These are phyloP conservation scores for Beverwykella pulmonaria DNA, from an alignment of 495 filamentous ascomycete species.

Conservation along the genomic window DNA sequence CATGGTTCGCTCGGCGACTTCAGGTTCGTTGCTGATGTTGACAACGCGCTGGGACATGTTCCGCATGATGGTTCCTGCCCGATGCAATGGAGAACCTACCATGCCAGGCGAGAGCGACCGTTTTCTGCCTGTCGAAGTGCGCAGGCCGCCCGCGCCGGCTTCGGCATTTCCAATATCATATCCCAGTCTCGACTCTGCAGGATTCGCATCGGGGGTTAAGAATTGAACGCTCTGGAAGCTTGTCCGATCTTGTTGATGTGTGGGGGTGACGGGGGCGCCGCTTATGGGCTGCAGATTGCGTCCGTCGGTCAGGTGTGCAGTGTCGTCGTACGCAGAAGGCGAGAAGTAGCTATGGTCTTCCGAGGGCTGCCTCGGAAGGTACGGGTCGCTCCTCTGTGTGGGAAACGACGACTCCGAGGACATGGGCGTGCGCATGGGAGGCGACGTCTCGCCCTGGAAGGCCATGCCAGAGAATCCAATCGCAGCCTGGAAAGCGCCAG, in stretches of 20 bases:
- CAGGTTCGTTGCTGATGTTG: constrained; percentile 89
- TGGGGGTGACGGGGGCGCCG: constrained; percentile 44
- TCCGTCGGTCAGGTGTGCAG: constrained; percentile 46
- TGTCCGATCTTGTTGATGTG: constrained; percentile 59
- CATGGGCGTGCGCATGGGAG: constrained; percentile 32
- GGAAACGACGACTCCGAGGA: constrained; percentile 39
- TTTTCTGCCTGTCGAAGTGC: constrained; percentile 56
- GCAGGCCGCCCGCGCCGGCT: constrained; percentile 46
- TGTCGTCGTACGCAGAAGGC: constrained; percentile 62
- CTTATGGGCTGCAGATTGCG: constrained; percentile 42
- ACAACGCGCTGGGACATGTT: constrained; percentile 98
- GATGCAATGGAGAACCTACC: constrained; percentile 65
- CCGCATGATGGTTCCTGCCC: constrained; percentile 89
- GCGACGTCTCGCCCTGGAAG: constrained; percentile 50
- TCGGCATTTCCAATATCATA: constrained; percentile 65
- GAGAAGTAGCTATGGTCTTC: constrained; percentile 60
- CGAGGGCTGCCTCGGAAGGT: constrained; percentile 55
- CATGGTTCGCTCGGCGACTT: constrained; percentile 74
- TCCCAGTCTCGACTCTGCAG: constrained; percentile 57
- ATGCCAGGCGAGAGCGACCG: constrained; percentile 65
- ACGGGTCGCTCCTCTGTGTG: constrained; percentile 43
- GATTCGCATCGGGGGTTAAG: constrained; percentile 43
- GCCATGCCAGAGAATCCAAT: constrained; percentile 63
- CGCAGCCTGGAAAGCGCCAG: constrained; percentile 59
- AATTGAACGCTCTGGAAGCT: constrained; percentile 64